phyloP scores from a whole-genome alignment of 345 rosid species.

The Cardiospermum halicacabum region DNA sequence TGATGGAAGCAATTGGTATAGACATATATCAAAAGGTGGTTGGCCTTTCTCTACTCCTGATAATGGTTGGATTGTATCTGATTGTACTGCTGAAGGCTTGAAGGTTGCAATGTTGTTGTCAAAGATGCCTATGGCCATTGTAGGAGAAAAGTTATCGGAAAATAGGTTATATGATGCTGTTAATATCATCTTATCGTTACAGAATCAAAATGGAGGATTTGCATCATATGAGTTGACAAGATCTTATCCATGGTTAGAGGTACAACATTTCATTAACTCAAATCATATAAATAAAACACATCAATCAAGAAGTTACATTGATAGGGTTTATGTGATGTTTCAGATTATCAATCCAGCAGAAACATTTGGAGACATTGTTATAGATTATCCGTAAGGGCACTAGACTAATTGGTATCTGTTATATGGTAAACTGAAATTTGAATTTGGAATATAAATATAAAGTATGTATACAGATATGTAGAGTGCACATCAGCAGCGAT shows the following conservation, averaged over 20 bases:
- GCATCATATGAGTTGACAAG: constrained; percentile 75
- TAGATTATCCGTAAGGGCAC: constrained; percentile 60
- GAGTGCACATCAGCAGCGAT: constrained; percentile 83
- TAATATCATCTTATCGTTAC: constrained; percentile 45
- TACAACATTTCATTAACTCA: constrained; percentile 1
- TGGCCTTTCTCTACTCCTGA: constrained; percentile 76
- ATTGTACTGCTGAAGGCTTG: constrained; percentile 58
- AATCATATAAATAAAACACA: too few relatives aligned
- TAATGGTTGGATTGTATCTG: constrained; percentile 65
- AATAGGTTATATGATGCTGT: constrained; percentile 48
- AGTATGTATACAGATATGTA: constrained; percentile 53
- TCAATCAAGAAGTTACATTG: too few relatives aligned
- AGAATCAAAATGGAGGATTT: constrained; percentile 71
- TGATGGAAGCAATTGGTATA: constrained; percentile 36
- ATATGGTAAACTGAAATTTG: too few relatives aligned
- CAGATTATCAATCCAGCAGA: constrained; percentile 72
- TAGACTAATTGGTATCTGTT: too few relatives aligned
- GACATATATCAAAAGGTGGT: constrained; percentile 58
- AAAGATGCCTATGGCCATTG: constrained; percentile 28
- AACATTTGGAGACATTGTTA: constrained; percentile 57
- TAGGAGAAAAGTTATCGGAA: constrained; percentile 40
- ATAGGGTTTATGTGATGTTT: too few relatives aligned
- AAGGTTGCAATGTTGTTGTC: constrained; percentile 58
- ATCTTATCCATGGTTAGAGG: constrained; percentile 71
- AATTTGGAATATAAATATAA: too few relatives aligned